A percentile compares a stretch with the other conserved stretches of the same genome.
These are phyloP conservation scores for Datura wrightii DNA, from an alignment of 257 asterid genomes.

Conservation along the genomic window DNA sequence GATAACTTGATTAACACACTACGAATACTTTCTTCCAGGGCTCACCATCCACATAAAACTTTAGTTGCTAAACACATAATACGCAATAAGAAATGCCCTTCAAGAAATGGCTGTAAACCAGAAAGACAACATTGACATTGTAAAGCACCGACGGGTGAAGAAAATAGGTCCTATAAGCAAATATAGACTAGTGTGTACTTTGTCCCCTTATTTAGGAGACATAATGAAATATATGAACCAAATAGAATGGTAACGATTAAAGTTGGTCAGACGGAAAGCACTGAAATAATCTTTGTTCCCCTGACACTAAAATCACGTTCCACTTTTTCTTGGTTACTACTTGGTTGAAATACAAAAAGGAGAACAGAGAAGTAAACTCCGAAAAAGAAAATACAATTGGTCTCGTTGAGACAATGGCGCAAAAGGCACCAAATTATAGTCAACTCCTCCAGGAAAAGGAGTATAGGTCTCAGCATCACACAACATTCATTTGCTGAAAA, in stretches of 20 bases:
- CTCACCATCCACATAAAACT: neutral
- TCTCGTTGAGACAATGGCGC: conserved; percentile 2
- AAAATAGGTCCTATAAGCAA: neutral
- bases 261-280: neutral
- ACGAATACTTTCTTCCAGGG: conserved; percentile 29
- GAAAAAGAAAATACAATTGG: conserved; percentile 24
- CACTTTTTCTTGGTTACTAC: neutral
- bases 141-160: neutral
- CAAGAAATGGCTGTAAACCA: neutral
- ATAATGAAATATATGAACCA: neutral
- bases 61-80: neutral
- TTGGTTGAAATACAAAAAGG: neutral
- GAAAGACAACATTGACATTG: neutral
- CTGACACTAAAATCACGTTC: conserved; percentile 19
- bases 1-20: conserved; percentile 68
- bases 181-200: neutral
- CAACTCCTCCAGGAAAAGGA: neutral
- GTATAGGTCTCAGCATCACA: conserved; percentile 27
- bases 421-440: conserved; percentile 21
- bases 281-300: neutral
- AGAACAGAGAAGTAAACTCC: neutral
- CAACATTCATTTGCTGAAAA: conserved; percentile 30
- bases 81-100: neutral
- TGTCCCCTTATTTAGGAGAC: neutral
- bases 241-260: neutral